Conservation (phyloP, 306 rosid genomes). For the Sicyos edulis region DNA sequence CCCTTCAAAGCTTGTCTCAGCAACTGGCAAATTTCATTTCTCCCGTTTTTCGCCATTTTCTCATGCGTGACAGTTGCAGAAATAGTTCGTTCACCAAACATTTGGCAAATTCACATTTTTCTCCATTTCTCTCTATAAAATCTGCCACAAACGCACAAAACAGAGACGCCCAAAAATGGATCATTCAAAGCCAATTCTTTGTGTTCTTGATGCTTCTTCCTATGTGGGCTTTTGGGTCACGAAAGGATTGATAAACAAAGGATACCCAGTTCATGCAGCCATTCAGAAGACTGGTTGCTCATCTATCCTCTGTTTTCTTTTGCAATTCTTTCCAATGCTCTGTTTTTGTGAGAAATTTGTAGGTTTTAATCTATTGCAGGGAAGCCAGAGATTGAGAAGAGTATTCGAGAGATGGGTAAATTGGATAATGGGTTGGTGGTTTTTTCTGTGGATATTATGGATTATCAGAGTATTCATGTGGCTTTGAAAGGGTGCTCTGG, state of each 20-base stretch:
- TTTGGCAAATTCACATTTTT: not conserved
- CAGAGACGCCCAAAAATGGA: conserved; percentile 23
- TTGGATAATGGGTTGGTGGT: conserved; percentile 29
- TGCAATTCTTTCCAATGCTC: not conserved
- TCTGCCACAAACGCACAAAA: not conserved
- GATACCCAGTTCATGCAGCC: conserved; percentile 43
- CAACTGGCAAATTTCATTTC: not conserved
- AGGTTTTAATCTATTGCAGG: conserved; percentile 24
- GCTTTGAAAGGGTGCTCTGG: conserved; percentile 36
- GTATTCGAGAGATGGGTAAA: conserved; percentile 30
- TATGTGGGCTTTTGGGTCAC: conserved; percentile 46
- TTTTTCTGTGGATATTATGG: conserved; percentile 33
- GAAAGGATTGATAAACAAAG: conserved; percentile 33
- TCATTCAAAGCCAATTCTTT: conserved; percentile 22
- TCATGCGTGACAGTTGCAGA: not conserved
- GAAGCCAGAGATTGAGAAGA: conserved; percentile 32
- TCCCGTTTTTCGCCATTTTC: not conserved
- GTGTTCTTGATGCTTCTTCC: conserved; percentile 45
- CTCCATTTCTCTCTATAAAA: not conserved
- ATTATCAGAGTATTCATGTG: conserved; percentile 35
- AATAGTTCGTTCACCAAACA: not conserved
- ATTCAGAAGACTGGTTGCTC: conserved; percentile 28
- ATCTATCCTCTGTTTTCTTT: not conserved
- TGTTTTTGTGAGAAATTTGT: not conserved
- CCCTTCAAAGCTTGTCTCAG: not conserved